Evolutionary conservation across 345 rosid genomes (phyloP), one percentile per base, ranked within the genome.

Genomic region (Xanthoceras sorbifolium): DNA sequence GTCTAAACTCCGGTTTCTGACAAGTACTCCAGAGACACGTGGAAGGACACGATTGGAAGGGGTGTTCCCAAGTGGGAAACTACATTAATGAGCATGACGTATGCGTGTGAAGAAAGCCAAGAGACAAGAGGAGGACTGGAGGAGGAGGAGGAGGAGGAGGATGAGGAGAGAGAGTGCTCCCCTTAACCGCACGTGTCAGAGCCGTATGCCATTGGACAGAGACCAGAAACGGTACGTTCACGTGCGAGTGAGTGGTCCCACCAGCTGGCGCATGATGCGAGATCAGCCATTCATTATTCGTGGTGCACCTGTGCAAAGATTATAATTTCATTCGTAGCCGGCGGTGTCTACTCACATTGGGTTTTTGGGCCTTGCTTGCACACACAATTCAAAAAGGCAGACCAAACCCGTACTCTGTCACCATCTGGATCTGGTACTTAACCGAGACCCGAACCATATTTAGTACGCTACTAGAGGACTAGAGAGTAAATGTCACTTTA

Each of bases 141-240:
- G n/a, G n/a, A n/a, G n/a, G n/a, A n/a, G n/a, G n/a, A n/a, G n/a
- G n/a, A n/a, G n/a, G n/a, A n/a, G n/a, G n/a, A n/a, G n/a, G n/a
- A n/a, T n/a, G 1, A 1, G 9, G 7, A 20, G 36, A 3, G 70
- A 66, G 60, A 1, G 32, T 34, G 25, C 38, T 3, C 48, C 20
- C 44, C 22, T 57, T 8, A 4, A 60, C 34, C 71, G 62, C 80
- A 78, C 79, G 85, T 72, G 82, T 77, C 77, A 77, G 81, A 73
- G 60, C 36, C 36, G 22, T 29, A 20, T 29, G 68, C 2, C 14
- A 25, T 31, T 23, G 34, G 34, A 48, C 15, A 4, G 1, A 1
- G 12, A 59, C 63, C 20, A 28, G 70, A 26, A 23, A 15, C 44
- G 34, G 7, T n/a, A n/a, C n/a, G 14, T 76, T 85, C 84, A 83